Base-by-base conservation (phyloP, 2,329 filamentous ascomycete species). In the Talaromyces amestolkiae region DNA sequence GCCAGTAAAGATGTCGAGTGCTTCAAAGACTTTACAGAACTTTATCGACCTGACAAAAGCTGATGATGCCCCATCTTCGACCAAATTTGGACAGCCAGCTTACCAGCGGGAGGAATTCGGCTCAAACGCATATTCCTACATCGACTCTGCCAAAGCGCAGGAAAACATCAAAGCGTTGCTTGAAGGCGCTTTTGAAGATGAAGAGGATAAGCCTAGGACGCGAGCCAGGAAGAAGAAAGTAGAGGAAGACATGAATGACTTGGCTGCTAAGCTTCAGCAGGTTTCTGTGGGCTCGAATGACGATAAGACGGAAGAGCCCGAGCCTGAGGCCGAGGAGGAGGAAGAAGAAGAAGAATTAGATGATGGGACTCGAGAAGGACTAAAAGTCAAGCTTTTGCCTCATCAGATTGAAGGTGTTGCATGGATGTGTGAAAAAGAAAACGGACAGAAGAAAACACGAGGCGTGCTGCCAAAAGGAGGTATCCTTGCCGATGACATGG, bases 401-500 rank as follows among this genome's bases (percentile, higher is more conserved):
- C 95, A 99, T 79, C 95, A 99, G 78, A 88, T 97, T 15, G 92
- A 97, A 64, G 95, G 95, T 71, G 90, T 98, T 0, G 87, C 89
- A 65, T 99, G 95, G 94, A 97, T 99, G 92, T 89, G 86, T 64
- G 91, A 93, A 66, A 92, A 96, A 72, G 95, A 99, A 79, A 88
- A 92, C 11, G 93, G 94, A 2, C 88, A 88, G 19, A 88, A 91
- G 67, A 97, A 95, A 80, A 90, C 89, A 71, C 91, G 91, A 66
- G 86, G 85, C 3, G 83, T 87, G 0, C 85, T 96, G 10, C 93
- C 94, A 35, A 95, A 96, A 71, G 95, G 95, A 41, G 95, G 95
- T 19, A 96, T 99, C 68, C 85, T 99, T 41, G 95, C 95, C 19
- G 95, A 99, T 73, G 95, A 99, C 75, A 81, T 98, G 94, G 94